These are phyloP conservation scores for Suillus paluster DNA, from an alignment of 768 basidiomycete genomes.

Conservation along the genomic window DNA sequence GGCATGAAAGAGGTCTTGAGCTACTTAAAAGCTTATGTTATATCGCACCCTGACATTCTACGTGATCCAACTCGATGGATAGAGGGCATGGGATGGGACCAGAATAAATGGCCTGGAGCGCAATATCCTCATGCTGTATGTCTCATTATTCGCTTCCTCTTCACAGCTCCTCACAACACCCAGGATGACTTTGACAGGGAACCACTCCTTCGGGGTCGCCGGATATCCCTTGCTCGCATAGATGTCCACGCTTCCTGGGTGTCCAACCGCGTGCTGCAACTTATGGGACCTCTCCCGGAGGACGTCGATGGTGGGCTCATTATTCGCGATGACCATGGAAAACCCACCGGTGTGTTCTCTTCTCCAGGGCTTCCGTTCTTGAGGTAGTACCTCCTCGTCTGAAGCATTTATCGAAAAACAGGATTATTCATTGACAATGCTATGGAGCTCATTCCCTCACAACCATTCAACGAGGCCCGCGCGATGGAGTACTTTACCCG, in stretches of 20 bases:
- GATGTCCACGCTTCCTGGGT: slow-evolving; percentile 92
- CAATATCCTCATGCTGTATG: slow-evolving; percentile 76
- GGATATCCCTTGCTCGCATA: slow-evolving; percentile 74
- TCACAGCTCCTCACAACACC: background rate
- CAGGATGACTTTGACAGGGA: slow-evolving; percentile 74
- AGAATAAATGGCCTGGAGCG: slow-evolving; percentile 71
- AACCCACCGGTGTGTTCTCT: slow-evolving; percentile 62
- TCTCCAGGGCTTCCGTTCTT: slow-evolving; percentile 11
- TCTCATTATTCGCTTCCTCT: background rate
- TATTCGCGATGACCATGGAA: slow-evolving; percentile 60
- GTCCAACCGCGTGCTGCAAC: slow-evolving; percentile 68
- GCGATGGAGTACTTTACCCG: slow-evolving; percentile 67
- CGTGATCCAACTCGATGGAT: slow-evolving; percentile 69
- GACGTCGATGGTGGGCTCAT: slow-evolving; percentile 78
- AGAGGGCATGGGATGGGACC: slow-evolving; percentile 92
- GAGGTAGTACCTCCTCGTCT: background rate
- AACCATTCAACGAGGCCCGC: slow-evolving; percentile 58
- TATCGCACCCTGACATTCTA: slow-evolving; percentile 56
- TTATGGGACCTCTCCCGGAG: slow-evolving; percentile 63
- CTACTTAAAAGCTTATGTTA: slow-evolving; percentile 61
- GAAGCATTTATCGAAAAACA: slow-evolving; percentile 10
- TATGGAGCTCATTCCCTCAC: slow-evolving; percentile 72
- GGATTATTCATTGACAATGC: slow-evolving; percentile 91
- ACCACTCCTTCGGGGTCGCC: slow-evolving; percentile 64
- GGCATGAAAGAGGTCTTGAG: slow-evolving; percentile 59